Evolutionary conservation across 2,329 filamentous ascomycete species (phyloP).

Genomic region (Alternaria panax): DNA sequence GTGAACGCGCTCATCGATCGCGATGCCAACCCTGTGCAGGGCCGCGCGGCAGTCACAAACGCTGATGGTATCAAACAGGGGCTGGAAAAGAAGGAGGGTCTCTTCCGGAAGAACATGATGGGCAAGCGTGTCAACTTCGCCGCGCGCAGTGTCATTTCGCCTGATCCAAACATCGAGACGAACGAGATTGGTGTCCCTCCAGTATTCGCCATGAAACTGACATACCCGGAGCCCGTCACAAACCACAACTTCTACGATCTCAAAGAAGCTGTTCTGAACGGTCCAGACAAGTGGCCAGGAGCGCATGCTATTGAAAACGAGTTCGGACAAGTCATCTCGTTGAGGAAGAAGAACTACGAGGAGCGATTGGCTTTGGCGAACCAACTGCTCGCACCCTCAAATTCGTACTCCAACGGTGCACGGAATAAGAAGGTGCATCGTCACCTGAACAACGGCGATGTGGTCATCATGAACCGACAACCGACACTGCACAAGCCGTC

Average conservation of each 20-base stretch:
- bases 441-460: constrained; percentile 94
- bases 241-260: constrained; percentile 96
- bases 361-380: constrained; percentile 91
- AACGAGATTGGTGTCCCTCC: constrained; percentile 98
- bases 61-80: constrained; percentile 98
- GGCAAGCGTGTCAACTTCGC: constrained; percentile 99
- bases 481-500: constrained; percentile 98
- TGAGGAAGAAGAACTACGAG: constrained; percentile 85
- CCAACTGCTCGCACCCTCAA: constrained; percentile 86
- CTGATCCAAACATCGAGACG: constrained; percentile 97
- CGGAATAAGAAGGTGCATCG: constrained; percentile 96
- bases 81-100: constrained; percentile 96
- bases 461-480: constrained; percentile 98
- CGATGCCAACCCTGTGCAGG: constrained; percentile 82
- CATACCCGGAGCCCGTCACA: constrained; percentile 96
- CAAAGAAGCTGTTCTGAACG: constrained; percentile 95
- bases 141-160: constrained; percentile 95
- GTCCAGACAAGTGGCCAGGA: constrained; percentile 90
- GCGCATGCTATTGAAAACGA: constrained; percentile 96
- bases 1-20: constrained; percentile 94
- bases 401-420: constrained; percentile 73
- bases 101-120: constrained; percentile 99
- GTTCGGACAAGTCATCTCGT: constrained; percentile 86
- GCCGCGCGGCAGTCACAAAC: constrained; percentile 76
- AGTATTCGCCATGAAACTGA: constrained; percentile 96